Conservation (phyloP, 2,329 filamentous ascomycete species). For the Apiospora pterosperma region DNA sequence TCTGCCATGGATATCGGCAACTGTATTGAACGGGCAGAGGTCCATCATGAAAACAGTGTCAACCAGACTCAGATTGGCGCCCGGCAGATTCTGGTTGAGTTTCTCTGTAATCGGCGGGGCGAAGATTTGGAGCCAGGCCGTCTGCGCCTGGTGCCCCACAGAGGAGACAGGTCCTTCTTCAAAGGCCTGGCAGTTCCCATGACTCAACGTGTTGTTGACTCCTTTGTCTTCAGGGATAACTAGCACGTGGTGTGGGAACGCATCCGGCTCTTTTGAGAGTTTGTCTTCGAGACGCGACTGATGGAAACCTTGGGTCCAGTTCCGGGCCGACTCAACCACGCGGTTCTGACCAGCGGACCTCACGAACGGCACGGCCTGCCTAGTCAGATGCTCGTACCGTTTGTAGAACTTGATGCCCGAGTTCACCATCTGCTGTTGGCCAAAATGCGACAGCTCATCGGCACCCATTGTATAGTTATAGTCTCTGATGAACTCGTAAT, state of each 20-base stretch:
- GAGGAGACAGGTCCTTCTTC: constrained; percentile 53
- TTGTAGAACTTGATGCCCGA: constrained; percentile 74
- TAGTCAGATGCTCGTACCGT: constrained; percentile 64
- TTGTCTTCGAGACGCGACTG: constrained; percentile 41
- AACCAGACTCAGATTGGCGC: constrained; percentile 58
- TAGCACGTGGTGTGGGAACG: constrained; percentile 55
- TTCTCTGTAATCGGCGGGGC: constrained; percentile 64
- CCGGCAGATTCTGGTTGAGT: constrained; percentile 65
- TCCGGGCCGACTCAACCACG: constrained; percentile 70
- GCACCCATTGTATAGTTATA: constrained; percentile 70
- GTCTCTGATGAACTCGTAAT: constrained; percentile 66
- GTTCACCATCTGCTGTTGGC: constrained; percentile 66
- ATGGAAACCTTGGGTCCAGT: constrained; percentile 75
- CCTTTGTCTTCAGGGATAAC: constrained; percentile 64
- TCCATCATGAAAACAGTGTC: constrained; percentile 80
- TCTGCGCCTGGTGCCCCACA: constrained; percentile 48
- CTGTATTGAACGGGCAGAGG: constrained; percentile 79
- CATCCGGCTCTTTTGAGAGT: constrained; percentile 35
- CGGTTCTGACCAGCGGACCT: constrained; percentile 67
- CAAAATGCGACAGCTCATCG: constrained; percentile 66
- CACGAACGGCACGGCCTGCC: constrained; percentile 61
- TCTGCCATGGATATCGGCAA: constrained; percentile 54
- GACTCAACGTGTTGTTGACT: constrained; percentile 79
- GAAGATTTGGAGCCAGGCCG: constrained; percentile 60
- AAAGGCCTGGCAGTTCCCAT: constrained; percentile 68